These are phyloP conservation scores for Suhomyces coccinellae DNA, from an alignment of 1,139 yeast genomes.

Conservation along the genomic window DNA sequence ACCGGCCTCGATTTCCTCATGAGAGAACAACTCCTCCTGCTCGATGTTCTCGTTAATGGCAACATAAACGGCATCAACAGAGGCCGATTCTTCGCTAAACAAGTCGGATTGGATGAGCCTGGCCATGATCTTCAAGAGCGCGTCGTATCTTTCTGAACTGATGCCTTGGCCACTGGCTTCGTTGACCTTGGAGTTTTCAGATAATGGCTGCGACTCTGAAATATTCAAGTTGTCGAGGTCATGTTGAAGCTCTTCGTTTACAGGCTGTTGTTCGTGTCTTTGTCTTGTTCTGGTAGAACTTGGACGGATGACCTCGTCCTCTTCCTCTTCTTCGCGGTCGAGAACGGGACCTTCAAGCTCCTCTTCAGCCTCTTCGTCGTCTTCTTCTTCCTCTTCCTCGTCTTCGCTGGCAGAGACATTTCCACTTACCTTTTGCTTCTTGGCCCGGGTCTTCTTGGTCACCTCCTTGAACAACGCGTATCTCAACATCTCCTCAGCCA, in stretches of 20 bases:
- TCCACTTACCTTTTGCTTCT: slow-evolving; percentile 34
- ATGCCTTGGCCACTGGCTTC: slow-evolving; percentile 27
- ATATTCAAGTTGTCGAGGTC: slow-evolving; percentile 29
- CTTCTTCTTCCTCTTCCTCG: slow-evolving; percentile 18
- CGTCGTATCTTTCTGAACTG: slow-evolving; percentile 50
- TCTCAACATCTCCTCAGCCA: slow-evolving; percentile 83
- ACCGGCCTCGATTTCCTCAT: slow-evolving; percentile 55
- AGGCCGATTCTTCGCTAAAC: slow-evolving; percentile 41
- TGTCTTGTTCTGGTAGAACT: slow-evolving; percentile 12
- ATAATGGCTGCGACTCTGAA: slow-evolving; percentile 27
- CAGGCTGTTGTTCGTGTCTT: slow-evolving; percentile 6
- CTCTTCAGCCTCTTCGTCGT: slow-evolving; percentile 21
- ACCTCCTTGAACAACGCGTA: slow-evolving; percentile 86
- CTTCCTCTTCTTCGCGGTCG: slow-evolving; percentile 7
- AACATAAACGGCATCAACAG: slow-evolving; percentile 43
- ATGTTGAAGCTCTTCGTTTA: slow-evolving; percentile 23
- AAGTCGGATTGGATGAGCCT: slow-evolving; percentile 44
- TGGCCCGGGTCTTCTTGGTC: slow-evolving; percentile 35
- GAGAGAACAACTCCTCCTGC: slow-evolving; percentile 60
- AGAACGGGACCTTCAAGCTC: slow-evolving; percentile 1
- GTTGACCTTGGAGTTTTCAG: slow-evolving; percentile 24
- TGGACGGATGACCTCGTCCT: slow-evolving; percentile 17
- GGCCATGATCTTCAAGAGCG: slow-evolving; percentile 49
- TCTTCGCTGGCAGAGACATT: slow-evolving; percentile 26
- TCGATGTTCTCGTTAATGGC: slow-evolving; percentile 53